Evolutionary conservation across 306 rosid species (phyloP).

Genomic region (Cucumis melo): DNA sequence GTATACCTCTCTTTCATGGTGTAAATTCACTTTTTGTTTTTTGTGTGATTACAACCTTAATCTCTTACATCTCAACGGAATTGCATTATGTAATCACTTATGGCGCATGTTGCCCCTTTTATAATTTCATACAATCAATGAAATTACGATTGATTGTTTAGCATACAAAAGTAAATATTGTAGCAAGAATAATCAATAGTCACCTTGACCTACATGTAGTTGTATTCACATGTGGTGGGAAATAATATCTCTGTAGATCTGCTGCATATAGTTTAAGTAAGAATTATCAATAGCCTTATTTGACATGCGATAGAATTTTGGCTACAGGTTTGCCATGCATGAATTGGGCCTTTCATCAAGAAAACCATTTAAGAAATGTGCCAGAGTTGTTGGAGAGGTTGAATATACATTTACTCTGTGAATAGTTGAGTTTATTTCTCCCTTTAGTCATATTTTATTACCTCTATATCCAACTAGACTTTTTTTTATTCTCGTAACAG

Average conservation of each 20-base stretch:
- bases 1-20: too few relatives aligned
- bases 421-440: not conserved
- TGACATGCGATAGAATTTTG: conserved; percentile 5
- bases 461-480: not conserved
- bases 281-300: not conserved
- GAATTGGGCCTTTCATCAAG: conserved; percentile 81
- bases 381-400: conserved; percentile 99
- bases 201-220: not conserved
- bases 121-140: too few relatives aligned
- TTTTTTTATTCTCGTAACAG: conserved; percentile 24
- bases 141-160: too few relatives aligned
- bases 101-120: too few relatives aligned
- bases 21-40: too few relatives aligned
- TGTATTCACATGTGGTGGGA: not conserved
- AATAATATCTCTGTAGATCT: not conserved
- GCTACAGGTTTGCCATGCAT: conserved; percentile 85
- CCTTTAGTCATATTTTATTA: not conserved
- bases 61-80: too few relatives aligned
- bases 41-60: too few relatives aligned
- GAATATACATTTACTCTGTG: not conserved
- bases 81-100: too few relatives aligned
- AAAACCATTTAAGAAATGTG: conserved; percentile 93
- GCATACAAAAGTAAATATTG: too few relatives aligned
- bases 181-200: not conserved
- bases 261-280: not conserved